phyloP scores from a whole-genome alignment of 371 early-diverging fungal species.

The Smittium mucronatum region DNA sequence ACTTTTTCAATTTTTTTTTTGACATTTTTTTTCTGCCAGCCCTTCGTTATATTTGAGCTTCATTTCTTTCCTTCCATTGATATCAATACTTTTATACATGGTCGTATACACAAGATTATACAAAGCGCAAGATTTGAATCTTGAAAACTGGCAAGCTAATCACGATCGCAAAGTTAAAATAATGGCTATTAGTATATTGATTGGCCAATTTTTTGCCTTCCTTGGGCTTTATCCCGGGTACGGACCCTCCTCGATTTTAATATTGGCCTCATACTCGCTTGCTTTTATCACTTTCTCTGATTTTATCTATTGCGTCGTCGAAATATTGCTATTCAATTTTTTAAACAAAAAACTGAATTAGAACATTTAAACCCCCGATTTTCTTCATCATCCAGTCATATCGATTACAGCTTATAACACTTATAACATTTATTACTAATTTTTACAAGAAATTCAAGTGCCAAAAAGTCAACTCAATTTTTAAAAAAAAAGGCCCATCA shows the following conservation, averaged over 20 bases:
- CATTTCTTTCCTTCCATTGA: not conserved
- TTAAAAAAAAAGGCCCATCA: constrained; percentile 1
- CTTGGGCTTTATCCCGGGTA: constrained; percentile 6
- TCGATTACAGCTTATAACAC: not conserved
- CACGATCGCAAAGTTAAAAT: not conserved
- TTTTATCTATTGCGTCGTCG: not conserved
- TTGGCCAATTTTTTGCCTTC: not conserved
- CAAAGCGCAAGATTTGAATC: not conserved
- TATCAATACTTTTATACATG: not conserved
- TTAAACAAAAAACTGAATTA: not conserved
- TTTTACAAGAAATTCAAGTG: not conserved
- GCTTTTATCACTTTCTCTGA: not conserved
- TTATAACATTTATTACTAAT: not conserved
- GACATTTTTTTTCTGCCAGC: not conserved
- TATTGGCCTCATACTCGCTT: not conserved
- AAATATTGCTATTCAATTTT: not conserved
- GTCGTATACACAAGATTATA: not conserved
- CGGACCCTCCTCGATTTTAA: not conserved
- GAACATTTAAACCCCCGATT: not conserved
- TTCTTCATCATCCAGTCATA: not conserved
- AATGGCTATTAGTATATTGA: constrained; percentile 1
- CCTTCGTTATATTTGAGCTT: not conserved
- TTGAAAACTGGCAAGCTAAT: constrained; percentile 10
- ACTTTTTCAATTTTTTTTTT: not conserved
- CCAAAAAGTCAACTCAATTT: not conserved